Evolutionary conservation across 768 basidiomycete genomes (phyloP), one percentile per base, ranked within the genome.

Genomic region (Suillus tomentosus): DNA sequence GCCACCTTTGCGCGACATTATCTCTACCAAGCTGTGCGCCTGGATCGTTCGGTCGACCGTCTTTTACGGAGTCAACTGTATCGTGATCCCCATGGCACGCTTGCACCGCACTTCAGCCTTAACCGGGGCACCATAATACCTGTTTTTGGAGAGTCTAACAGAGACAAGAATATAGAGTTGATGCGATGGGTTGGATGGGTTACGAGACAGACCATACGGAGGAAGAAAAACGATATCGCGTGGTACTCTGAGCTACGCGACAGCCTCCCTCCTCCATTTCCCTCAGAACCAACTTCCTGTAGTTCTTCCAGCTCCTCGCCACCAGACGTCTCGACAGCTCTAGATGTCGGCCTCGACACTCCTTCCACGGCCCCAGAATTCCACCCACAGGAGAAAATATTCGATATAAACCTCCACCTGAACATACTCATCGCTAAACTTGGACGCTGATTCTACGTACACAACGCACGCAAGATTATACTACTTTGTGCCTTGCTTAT

Each of bases 1-100:
- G 71, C 79, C 5, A 76, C 80, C 17, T 76, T 92, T 65, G 84
- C 86, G 17, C 85, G 89, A 48, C 89, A 93, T 74, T 90, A 91
- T 73, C 72, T 88, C 61, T 69, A 82, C 34, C 78, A 88, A 69
- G 86, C 87, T 2, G 79, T 83, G 59, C 64, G 68, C 10, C 69
- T 81, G 45, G 87, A 89, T 64, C 75, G 79, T 27, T 55, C 67
- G 15, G 63, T 64, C 70, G 69, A 75, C 71, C 17, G 73, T 74
- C 63, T 69, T 64, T 62, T 81, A 34, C 81, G 77, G 70, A 70
- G 68, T 53, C 70, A 73, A 36, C 71, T 81, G 2, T 73, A 73
- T 42, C 66, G 66, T 27, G 61, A 70, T 24, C 77, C 77, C 17
- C 65, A 69, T 57, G 73, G 64, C 61, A 72, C 87, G 24, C 70